A percentile compares a stretch with the other conserved stretches of the same genome.
phyloP scores from a whole-genome alignment of 169 alveolate species.

The Pseudocohnilembus persalinus region DNA sequence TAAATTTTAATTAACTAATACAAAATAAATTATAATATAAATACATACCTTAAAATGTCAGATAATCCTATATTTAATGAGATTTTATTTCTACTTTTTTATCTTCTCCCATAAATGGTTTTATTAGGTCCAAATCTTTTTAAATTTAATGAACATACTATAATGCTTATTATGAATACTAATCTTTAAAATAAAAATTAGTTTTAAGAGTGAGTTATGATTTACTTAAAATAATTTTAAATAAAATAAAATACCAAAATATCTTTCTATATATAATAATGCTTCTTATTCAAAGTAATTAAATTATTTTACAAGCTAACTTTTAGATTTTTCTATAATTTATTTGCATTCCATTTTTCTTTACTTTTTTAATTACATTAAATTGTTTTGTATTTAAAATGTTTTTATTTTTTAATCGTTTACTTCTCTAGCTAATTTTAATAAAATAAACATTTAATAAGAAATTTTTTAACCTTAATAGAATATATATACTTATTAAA shows the following conservation, averaged over 20 bases:
- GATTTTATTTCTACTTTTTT: background rate
- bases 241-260: background rate
- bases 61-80: background rate
- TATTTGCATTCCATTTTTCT: background rate
- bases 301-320: background rate
- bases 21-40: too few relatives aligned
- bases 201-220: background rate
- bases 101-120: background rate
- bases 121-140: background rate
- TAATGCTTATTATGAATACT: background rate
- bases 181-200: background rate
- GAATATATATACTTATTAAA: too few relatives aligned
- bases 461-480: too few relatives aligned
- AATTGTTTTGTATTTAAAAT: background rate
- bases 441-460: too few relatives aligned
- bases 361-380: too few relatives aligned
- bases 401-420: too few relatives aligned
- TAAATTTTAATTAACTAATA: too few relatives aligned
- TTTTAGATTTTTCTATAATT: too few relatives aligned
- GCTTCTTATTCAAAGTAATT: background rate
- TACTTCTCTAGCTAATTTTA: background rate
- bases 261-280: background rate
- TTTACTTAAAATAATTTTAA: too few relatives aligned
- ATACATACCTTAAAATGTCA: too few relatives aligned
- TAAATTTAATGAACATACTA: too few relatives aligned